Evolutionary conservation across 768 basidiomycete species (phyloP).

Genomic region (Pleurotus pulmonarius): DNA sequence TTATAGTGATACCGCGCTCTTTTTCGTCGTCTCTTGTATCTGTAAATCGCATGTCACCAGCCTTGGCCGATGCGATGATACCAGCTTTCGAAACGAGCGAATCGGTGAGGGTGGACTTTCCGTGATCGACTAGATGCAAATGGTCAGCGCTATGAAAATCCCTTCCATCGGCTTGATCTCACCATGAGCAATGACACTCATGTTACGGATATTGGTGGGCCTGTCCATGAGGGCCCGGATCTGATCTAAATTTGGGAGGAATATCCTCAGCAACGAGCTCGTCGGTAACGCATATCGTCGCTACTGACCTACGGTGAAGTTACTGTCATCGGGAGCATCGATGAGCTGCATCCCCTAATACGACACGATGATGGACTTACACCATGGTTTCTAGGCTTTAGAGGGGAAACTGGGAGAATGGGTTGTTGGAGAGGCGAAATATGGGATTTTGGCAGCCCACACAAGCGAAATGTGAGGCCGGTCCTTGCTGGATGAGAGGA

Average conservation of each 20-base stretch:
- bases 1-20: constrained; percentile 99
- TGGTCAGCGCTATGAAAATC: too few relatives aligned
- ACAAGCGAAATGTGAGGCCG: constrained; percentile 4
- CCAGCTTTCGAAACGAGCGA: constrained; percentile 99
- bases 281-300: not conserved
- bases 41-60: constrained; percentile 95
- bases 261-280: constrained; percentile 2
- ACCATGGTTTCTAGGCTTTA: constrained; percentile 71
- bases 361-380: constrained; percentile 45
- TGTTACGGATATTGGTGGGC: constrained; percentile 91
- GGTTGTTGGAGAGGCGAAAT: constrained; percentile 2
- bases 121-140: constrained; percentile 83
- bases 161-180: not conserved
- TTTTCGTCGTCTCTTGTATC: constrained; percentile 98
- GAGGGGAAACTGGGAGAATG: constrained; percentile 15
- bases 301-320: constrained; percentile 82
- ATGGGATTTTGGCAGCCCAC: constrained; percentile 3
- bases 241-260: constrained; percentile 54
- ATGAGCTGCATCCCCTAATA: constrained; percentile 22
- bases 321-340: constrained; percentile 45
- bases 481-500: not conserved
- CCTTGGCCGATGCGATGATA: constrained; percentile 93
- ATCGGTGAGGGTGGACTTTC: constrained; percentile 99
- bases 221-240: constrained; percentile 85
- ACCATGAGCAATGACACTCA: constrained; percentile 94